phyloP scores from a whole-genome alignment of 1,284 basidiomycete species.

The Cutaneotrichosporon sp. region DNA sequence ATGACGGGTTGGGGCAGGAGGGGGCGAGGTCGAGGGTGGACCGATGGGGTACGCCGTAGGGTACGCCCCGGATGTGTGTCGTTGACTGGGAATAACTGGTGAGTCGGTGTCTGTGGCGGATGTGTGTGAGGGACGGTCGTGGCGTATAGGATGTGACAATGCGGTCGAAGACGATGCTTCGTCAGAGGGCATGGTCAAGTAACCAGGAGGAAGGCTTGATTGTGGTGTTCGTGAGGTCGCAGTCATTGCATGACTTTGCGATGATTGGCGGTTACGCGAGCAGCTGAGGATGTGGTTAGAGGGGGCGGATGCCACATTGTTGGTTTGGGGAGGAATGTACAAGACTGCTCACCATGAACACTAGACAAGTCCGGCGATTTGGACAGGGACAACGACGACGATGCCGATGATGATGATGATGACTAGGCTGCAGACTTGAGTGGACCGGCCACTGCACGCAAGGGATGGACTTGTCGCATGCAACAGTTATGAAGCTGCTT shows the following conservation, averaged over 20 bases:
- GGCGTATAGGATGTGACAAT: neutral
- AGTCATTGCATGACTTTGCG: conserved; percentile 9
- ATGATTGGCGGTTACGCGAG: neutral
- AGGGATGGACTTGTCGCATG: neutral
- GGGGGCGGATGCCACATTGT: neutral
- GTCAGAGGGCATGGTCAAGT: neutral
- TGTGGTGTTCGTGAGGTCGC: conserved; percentile 1
- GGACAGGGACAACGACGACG: neutral
- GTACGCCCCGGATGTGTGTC: neutral
- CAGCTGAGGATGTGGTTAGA: neutral
- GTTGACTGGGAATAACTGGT: neutral
- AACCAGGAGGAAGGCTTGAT: neutral
- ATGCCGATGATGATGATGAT: no score
- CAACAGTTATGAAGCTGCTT: neutral
- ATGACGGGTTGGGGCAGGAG: neutral
- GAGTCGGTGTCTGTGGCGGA: neutral
- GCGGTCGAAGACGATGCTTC: neutral
- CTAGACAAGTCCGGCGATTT: neutral
- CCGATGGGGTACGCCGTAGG: neutral
- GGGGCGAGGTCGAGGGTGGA: neutral
- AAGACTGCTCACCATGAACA: neutral
- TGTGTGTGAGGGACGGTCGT: neutral
- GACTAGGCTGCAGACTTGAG: neutral
- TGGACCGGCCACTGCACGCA: neutral
- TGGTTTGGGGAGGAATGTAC: neutral